These are phyloP conservation scores for Diversispora eburnea DNA, from an alignment of 192 early-diverging fungal genomes.

Conservation along the genomic window DNA sequence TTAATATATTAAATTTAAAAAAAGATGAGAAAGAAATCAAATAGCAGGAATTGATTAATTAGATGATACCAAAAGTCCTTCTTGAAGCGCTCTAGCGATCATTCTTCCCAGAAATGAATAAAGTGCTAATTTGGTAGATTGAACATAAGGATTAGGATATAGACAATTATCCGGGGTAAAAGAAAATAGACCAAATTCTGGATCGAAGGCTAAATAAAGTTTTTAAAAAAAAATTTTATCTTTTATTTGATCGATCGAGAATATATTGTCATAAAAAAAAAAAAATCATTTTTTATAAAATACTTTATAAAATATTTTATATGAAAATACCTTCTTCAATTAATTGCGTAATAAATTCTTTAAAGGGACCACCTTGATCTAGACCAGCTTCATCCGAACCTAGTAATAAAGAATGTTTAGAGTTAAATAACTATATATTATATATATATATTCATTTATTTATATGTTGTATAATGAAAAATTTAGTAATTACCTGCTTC, in stretches of 20 bases:
- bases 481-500: constrained; percentile 35
- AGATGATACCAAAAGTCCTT: constrained; percentile 43
- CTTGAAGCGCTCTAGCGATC: constrained; percentile 62
- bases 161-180: constrained; percentile 31
- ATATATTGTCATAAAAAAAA: constrained; percentile 35
- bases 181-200: constrained; percentile 37
- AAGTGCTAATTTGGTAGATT: constrained; percentile 27
- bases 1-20: too few relatives aligned
- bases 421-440: neutral
- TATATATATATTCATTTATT: neutral
- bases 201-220: constrained; percentile 49
- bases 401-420: constrained; percentile 1
- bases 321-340: constrained; percentile 42
- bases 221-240: neutral
- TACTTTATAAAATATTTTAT: constrained; percentile 37
- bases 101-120: constrained; percentile 59
- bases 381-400: constrained; percentile 71
- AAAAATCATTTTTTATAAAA: constrained; percentile 43
- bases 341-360: constrained; percentile 58
- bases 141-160: constrained; percentile 2
- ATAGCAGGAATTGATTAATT: too few relatives aligned
- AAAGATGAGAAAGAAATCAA: too few relatives aligned
- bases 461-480: neutral
- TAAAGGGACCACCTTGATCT: constrained; percentile 82
- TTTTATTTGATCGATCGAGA: neutral